Evolutionary conservation across 257 asterid genomes (phyloP).

Genomic region (Ligustrum vulgare): DNA sequence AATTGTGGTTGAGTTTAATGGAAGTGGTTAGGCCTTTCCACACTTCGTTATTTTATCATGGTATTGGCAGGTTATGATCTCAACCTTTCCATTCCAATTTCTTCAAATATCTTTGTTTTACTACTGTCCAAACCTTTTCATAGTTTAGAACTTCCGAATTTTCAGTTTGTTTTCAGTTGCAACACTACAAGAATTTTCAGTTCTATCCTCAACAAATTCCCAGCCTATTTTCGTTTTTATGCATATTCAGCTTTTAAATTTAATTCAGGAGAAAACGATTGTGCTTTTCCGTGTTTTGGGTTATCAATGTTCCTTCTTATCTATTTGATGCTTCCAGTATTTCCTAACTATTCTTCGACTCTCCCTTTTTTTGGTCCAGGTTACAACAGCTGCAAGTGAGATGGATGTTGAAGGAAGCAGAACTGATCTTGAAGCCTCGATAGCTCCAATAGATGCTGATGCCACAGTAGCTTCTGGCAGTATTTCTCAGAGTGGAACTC

Average conservation of each 20-base stretch:
- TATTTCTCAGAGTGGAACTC: constrained; percentile 58
- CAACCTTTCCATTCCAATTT: background rate
- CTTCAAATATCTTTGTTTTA: background rate
- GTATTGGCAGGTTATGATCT: background rate
- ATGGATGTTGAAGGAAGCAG: constrained; percentile 54
- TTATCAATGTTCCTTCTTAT: background rate
- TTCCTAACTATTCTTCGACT: background rate
- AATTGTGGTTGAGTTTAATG: background rate
- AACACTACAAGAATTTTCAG: background rate
- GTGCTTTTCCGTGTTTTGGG: background rate
- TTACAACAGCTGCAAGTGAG: constrained; percentile 54
- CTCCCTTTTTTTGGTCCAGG: constrained; percentile 25
- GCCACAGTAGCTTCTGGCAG: constrained; percentile 46
- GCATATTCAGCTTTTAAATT: background rate
- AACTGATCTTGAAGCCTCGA: constrained; percentile 49
- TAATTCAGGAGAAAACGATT: background rate
- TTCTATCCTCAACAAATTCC: background rate
- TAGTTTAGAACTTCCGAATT: background rate
- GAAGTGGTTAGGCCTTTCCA: background rate
- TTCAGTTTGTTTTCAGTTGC: background rate
- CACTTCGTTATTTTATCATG: background rate
- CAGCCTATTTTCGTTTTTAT: background rate
- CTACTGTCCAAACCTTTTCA: background rate
- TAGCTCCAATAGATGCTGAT: constrained; percentile 55
- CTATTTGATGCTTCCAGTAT: background rate